Conservation (phyloP, 2,329 filamentous ascomycete genomes). For the Ilyonectria robusta region DNA sequence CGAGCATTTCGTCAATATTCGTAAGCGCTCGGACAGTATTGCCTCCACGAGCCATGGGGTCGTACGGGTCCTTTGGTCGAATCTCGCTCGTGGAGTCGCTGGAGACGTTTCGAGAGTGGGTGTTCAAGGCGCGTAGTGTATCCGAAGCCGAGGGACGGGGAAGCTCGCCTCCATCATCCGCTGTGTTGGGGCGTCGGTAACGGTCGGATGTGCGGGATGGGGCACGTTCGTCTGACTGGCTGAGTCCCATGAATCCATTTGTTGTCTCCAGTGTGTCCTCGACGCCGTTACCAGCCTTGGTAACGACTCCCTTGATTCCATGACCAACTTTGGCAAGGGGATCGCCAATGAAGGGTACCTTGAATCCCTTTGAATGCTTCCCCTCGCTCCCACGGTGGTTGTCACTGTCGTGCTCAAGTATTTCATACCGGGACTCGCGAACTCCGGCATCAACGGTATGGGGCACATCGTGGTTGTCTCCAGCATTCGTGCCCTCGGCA, state of each 20-base stretch:
- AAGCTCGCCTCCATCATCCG: conserved; percentile 49
- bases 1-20: conserved; percentile 65
- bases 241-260: conserved; percentile 64
- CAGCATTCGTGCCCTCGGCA: conserved; percentile 64
- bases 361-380: conserved; percentile 46
- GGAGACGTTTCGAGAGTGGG: conserved; percentile 56
- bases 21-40: conserved; percentile 69
- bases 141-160: conserved; percentile 41
- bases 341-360: conserved; percentile 51
- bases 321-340: conserved; percentile 63
- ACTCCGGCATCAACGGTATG: conserved; percentile 65
- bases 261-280: conserved; percentile 68
- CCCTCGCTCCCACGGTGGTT: conserved; percentile 33
- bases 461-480: conserved; percentile 67
- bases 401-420: conserved; percentile 21
- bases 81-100: conserved; percentile 54
- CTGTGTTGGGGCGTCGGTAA: conserved; percentile 45
- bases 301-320: conserved; percentile 62
- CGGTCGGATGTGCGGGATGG: conserved; percentile 46
- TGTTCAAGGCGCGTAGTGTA: conserved; percentile 53
- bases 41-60: conserved; percentile 39
- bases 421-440: conserved; percentile 53
- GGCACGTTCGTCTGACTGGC: neutral
- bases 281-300: conserved; percentile 64
- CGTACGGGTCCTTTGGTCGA: conserved; percentile 22